Evolutionary conservation across 371 early-diverging fungal genomes (phyloP), one percentile per base, ranked within the genome.

Genomic region (Lichtheimia corymbifera): DNA sequence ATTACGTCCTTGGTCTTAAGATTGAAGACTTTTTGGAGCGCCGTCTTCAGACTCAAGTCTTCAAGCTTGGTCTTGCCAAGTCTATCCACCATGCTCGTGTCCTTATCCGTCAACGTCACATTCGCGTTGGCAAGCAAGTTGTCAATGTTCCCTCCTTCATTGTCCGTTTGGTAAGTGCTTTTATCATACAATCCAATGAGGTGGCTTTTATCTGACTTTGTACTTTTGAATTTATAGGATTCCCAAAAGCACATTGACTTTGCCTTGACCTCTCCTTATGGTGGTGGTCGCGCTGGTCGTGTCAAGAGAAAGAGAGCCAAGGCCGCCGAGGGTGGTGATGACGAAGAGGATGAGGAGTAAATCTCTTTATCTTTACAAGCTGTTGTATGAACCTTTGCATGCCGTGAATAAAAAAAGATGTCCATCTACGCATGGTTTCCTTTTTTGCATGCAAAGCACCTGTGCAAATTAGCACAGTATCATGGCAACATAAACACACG

Each of bases 31-130:
- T 99, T 86, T 87, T 99, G 87, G 98, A 99, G 85, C 93, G 99
- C 73, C 93, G 99, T 74, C 93, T 99, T 69, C 99, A 99, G 87
- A 97, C 98, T 73, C 97, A 96, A 87, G 99, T 99, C 66, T 97
- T 96, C 93, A 95, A 96, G 91, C 87, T 92, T 61, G 99, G 99
- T 66, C 86, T 99, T 63, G 99, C 99, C 83, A 97, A 94, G 89
- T 96, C 96, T 65, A 95, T 99, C 73, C 99, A 99, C 88, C 98
- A 99, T 82, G 99, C 99, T 61, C 95, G 99, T 88, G 97, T 97
- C 73, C 83, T 99, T 73, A 99, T 99, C 85, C 91, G 93, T 71
- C 97, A 96, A 81, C 91, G 93, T 67, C 99, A 99, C 91, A 99
- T 99, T 81, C 93, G 93, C 70, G 99, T 98, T 76, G 99, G 99